phyloP scores from a whole-genome alignment of 345 rosid genomes.

The Orychophragmus violaceus region DNA sequence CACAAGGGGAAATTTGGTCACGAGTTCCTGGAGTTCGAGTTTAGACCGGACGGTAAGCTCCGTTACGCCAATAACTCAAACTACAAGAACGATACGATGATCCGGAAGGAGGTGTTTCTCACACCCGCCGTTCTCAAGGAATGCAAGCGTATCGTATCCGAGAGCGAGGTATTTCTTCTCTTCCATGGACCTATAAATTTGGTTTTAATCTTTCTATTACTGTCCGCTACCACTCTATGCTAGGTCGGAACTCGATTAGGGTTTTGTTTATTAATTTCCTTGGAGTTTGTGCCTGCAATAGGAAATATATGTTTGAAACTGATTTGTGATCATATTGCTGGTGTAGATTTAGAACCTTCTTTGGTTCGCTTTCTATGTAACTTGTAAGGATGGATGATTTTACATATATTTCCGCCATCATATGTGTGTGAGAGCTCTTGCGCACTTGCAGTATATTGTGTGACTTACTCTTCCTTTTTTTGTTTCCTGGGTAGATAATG shows the following conservation, averaged over 20 bases:
- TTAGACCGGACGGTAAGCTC: conserved; percentile 91
- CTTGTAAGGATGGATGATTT: no score
- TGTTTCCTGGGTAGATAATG: conserved; percentile 53
- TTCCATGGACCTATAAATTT: not conserved
- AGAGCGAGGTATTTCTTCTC: conserved; percentile 61
- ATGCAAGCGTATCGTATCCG: conserved; percentile 96
- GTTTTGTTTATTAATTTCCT: not conserved
- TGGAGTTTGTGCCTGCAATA: not conserved
- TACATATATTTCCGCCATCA: not conserved
- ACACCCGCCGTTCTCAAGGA: conserved; percentile 90
- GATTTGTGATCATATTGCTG: not conserved
- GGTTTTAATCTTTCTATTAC: not conserved
- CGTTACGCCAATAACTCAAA: conserved; percentile 98
- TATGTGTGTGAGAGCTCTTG: not conserved
- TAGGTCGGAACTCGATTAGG: not conserved
- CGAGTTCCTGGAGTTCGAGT: conserved; percentile 98
- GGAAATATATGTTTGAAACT: not conserved
- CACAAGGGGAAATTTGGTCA: conserved; percentile 99
- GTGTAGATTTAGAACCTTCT: not conserved
- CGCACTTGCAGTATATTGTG: not conserved
- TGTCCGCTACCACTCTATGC: not conserved
- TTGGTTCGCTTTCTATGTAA: no score
- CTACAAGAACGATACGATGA: conserved; percentile 99
- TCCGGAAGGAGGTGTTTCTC: conserved; percentile 94
- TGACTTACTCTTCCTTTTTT: not conserved